Evolutionary conservation across 2,329 filamentous ascomycete species (phyloP).

Genomic region (Fusarium pseudograminearum): DNA sequence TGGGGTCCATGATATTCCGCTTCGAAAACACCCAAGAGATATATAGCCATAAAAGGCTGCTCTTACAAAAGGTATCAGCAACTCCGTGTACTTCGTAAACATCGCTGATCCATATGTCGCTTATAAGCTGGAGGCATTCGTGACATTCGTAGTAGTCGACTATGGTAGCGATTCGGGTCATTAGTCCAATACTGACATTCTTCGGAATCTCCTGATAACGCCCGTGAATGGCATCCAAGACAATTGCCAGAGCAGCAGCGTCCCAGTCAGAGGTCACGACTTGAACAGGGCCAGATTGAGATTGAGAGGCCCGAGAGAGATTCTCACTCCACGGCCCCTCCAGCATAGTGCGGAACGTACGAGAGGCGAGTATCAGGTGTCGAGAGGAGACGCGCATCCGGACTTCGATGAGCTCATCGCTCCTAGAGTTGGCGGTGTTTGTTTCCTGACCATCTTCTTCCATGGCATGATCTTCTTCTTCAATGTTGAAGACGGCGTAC

Average conservation of each 20-base stretch:
- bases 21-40: not conserved
- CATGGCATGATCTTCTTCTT: too few relatives aligned
- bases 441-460: too few relatives aligned
- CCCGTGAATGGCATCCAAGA: slow-evolving; percentile 16
- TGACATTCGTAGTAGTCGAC: slow-evolving; percentile 18
- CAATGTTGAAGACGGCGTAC: not conserved
- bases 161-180: not conserved
- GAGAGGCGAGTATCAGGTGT: not conserved
- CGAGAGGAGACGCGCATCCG: not conserved
- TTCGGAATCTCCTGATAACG: not conserved
- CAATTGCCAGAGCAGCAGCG: not conserved
- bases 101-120: not conserved
- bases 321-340: not conserved
- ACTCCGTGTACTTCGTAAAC: rapidly evolving
- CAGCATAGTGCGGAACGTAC: not conserved
- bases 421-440: too few relatives aligned
- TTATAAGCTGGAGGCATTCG: not conserved
- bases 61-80: rapidly evolving
- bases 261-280: not conserved
- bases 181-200: rapidly evolving
- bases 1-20: rapidly evolving
- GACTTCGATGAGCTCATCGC: not conserved
- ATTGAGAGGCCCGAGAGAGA: rapidly evolving
- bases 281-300: not conserved
- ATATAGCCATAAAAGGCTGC: not conserved